Base-by-base conservation (phyloP, 2,329 filamentous ascomycete genomes). In the Cryphonectria naterciae region DNA sequence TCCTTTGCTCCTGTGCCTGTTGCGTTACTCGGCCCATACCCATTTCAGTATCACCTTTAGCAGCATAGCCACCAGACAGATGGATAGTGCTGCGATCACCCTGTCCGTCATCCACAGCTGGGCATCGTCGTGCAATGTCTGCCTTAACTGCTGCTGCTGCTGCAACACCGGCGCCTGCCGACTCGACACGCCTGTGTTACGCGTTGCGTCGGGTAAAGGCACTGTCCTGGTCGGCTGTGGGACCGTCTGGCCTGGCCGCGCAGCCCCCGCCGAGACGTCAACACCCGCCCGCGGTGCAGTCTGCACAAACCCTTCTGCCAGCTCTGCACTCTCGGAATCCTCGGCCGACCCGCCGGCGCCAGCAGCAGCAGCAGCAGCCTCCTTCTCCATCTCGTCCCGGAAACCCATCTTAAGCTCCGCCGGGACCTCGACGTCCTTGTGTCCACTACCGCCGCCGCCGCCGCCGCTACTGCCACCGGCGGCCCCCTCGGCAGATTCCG, bases 91-190 rank as follows among this genome's bases (percentile, higher is more conserved):
- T 32, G 91, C 88, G 74, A 97, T 97, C 52, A 91, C 87, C 73
- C 93, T 89, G 80, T 97, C 95, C 25, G 97, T 85, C 92, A 93
- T 97, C 17, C 89, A 82, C 1, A 91, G 88, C 22, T 93, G 87
- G 2, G 84, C 87, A 39, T 87, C 85, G 67, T 84, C 72, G 58
- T 60, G 68, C 41, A 65, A 66, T 58, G 67, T 71, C 49, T 70
- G 70, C 41, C 67, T 72, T 39, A 70, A 73, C 43, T 71, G 74
- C 39, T 71, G 70, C 58, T 68, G 74, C 39, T 71, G 70, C 58
- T 69, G 67, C 28, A 70, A 54, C 67, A 65, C 56, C 13, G 62
- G 69, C 17, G 67, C 72, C 70, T 72, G 72, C 15, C 35, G 67
- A 4, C n/a, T 19, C 43, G 65, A 39, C 49, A 70, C 68, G 46